phyloP scores from a whole-genome alignment of 2,329 filamentous ascomycete genomes.

The Penicillium sp. region DNA sequence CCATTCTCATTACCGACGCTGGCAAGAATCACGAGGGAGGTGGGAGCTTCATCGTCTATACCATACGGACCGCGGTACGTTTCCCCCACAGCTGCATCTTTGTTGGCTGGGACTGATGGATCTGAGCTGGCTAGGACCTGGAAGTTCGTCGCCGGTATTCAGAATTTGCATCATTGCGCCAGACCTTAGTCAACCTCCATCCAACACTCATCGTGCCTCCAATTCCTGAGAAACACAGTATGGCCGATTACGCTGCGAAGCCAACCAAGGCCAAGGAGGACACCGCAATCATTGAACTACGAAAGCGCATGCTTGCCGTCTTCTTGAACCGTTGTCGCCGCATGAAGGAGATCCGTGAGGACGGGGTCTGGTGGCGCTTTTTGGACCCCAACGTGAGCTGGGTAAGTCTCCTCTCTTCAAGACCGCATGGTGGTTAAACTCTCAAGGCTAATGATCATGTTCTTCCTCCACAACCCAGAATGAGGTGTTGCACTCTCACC shows the following conservation, averaged over 20 bases:
- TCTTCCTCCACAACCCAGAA: slow-evolving; percentile 49
- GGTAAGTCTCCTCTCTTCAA: slow-evolving; percentile 50
- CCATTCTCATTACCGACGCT: slow-evolving; percentile 87
- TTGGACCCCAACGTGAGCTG: slow-evolving; percentile 97
- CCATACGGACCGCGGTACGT: slow-evolving; percentile 81
- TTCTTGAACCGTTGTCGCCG: slow-evolving; percentile 88
- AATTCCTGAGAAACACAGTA: slow-evolving; percentile 97
- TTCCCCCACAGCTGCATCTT: background rate
- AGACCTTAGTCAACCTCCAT: slow-evolving; percentile 83
- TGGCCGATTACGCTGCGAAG: slow-evolving; percentile 97
- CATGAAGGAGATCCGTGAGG: slow-evolving; percentile 86
- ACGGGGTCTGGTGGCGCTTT: slow-evolving; percentile 97
- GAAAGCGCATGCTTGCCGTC: slow-evolving; percentile 93
- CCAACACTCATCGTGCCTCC: slow-evolving; percentile 93
- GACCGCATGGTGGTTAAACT: background rate
- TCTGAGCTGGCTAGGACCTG: slow-evolving; percentile 61
- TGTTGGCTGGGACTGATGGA: slow-evolving; percentile 4
- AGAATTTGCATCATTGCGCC: slow-evolving; percentile 85
- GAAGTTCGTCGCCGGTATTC: slow-evolving; percentile 94
- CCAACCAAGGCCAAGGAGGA: slow-evolving; percentile 98
- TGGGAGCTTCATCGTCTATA: slow-evolving; percentile 93
- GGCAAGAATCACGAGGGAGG: slow-evolving; percentile 92
- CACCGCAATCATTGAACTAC: slow-evolving; percentile 88
- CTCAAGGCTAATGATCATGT: background rate
- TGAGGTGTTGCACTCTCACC: slow-evolving; percentile 90